Base-by-base conservation (phyloP, 768 basidiomycete genomes). In the Psilocybe sp. region DNA sequence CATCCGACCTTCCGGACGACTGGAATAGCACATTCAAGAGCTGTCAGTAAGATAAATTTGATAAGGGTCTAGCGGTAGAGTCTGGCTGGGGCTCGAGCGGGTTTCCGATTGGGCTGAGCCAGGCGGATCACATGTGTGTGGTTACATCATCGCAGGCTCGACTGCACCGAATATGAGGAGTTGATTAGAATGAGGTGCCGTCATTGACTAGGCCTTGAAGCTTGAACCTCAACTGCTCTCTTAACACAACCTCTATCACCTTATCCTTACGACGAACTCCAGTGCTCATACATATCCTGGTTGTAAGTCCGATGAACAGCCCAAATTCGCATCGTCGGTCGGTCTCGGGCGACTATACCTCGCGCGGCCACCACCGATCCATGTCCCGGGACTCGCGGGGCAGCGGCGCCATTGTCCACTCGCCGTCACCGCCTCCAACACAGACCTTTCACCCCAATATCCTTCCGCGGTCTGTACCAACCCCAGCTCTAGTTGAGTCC, bases 401-500 rank as follows among this genome's bases (percentile, higher is more conserved):
- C 7, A 48, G 46, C 33, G 48, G 51, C 16, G 48, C 48, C 12
- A 58, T 56, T 20, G 58, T 63, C 12, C 61, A 65, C 28, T 69
- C 70, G 37, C 66, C 69, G 7, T 68, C 70, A 9, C 67, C 71
- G 5, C 77, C 35, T 32, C 49, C 81, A 1, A 64, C 35, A 31
- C 67, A 68, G 37, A 80, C 69, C 8, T 76, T 74, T 60, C 80
- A 82, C 53, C 66, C 71, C 2, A 67, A 67, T 18, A 60, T 73
- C 16, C 47, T 81, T 5, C 71, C 73, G 11, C 60, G 61, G 47
- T 62, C 69, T 14, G 55, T 83, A 1, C 81, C 79, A 1, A 77
- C 79, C 0, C 68, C 78, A 15, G 72, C 76, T 2, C 64, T 85
- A 8, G 69, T 83, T 33, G 75, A 78, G 54, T 82, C 81, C 0